Percentiles rank a stretch among this genome's conserved stretches.
Evolutionary conservation across 2,329 filamentous ascomycete genomes (phyloP).

Genomic region (Cladophialophora psammophila): DNA sequence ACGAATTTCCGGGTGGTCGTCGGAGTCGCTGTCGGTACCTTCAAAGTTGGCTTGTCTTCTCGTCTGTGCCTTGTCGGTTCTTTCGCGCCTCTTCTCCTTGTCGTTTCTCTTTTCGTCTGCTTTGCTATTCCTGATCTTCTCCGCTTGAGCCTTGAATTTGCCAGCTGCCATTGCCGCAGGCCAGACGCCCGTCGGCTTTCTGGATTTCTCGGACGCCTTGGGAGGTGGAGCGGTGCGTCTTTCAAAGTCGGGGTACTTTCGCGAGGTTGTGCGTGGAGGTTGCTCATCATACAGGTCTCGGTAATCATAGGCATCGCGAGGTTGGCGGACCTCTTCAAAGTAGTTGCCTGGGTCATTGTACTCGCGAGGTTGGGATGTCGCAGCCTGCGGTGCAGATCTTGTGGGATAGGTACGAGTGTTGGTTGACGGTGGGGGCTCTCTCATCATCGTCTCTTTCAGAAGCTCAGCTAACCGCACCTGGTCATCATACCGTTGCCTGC

Average conservation of each 20-base stretch:
- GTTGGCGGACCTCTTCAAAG: conserved; percentile 53
- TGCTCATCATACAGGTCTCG: conserved; percentile 49
- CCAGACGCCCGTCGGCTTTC: conserved; percentile 42
- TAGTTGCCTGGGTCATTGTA: conserved; percentile 50
- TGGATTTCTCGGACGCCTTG: conserved; percentile 47
- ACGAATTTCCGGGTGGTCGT: conserved; percentile 38
- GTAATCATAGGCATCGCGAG: conserved; percentile 48
- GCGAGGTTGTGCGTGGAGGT: conserved; percentile 45
- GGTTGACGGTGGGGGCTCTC: conserved; percentile 46
- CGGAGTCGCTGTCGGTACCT: conserved; percentile 48
- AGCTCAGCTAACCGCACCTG: conserved; percentile 72
- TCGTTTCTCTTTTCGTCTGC: conserved; percentile 51
- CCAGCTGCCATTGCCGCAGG: conserved; percentile 29
- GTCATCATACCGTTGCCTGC: conserved; percentile 79
- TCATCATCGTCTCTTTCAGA: conserved; percentile 62
- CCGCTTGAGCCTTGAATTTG: conserved; percentile 34
- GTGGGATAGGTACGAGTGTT: conserved; percentile 35
- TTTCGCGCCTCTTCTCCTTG: conserved; percentile 52
- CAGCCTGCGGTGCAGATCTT: conserved; percentile 32
- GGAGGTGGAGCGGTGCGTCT: conserved; percentile 45
- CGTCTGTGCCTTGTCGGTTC: conserved; percentile 49
- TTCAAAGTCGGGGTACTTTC: conserved; percentile 50
- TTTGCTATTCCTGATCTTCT: conserved; percentile 33
- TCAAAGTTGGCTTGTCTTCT: conserved; percentile 42
- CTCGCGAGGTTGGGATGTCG: conserved; percentile 44